phyloP scores from a whole-genome alignment of 345 rosid genomes.

The Populus tremula region DNA sequence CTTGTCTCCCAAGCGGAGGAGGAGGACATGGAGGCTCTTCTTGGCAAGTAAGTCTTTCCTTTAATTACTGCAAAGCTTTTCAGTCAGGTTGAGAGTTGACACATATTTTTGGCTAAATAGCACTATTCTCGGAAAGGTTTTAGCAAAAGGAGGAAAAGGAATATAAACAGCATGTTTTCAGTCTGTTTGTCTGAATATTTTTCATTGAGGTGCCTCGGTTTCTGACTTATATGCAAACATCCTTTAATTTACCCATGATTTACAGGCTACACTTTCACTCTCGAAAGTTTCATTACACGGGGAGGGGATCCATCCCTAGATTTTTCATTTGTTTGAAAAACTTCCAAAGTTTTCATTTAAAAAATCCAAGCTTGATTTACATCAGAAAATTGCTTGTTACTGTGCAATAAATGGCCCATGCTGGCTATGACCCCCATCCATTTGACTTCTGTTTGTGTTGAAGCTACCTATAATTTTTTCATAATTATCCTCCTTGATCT shows the following conservation, averaged over 20 bases:
- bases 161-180: neutral
- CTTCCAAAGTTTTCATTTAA: neutral
- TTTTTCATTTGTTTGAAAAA: neutral
- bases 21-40: constrained; percentile 97
- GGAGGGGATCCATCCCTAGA: neutral
- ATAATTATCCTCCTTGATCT: neutral
- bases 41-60: constrained; percentile 72
- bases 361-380: neutral
- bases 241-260: neutral
- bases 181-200: neutral
- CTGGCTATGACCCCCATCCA: neutral
- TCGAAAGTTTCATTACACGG: neutral
- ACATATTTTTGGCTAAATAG: neutral
- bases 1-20: constrained; percentile 98
- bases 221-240: neutral
- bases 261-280: neutral
- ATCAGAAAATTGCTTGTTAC: neutral
- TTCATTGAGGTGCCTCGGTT: neutral
- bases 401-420: neutral
- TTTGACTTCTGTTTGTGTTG: neutral
- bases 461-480: neutral
- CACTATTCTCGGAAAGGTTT: neutral
- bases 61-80: neutral
- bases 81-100: neutral
- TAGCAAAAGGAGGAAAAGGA: neutral